Conservation (phyloP, 2,329 filamentous ascomycete genomes). For the Cryphonectria japonica region DNA sequence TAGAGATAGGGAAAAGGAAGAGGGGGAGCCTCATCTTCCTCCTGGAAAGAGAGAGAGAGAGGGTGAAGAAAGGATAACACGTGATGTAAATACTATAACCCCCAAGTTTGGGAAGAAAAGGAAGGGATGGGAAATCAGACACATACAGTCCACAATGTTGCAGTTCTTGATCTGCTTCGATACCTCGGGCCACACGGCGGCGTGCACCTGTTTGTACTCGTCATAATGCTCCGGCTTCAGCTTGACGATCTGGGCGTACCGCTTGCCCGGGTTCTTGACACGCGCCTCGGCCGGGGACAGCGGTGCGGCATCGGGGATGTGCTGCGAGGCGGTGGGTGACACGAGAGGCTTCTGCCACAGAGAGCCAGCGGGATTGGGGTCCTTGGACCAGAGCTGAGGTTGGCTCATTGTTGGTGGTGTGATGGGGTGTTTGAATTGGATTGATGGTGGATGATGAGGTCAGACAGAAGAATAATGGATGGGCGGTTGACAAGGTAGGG, state of each 20-base stretch:
- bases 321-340: slow-evolving; percentile 13
- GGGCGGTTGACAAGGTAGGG: neutral
- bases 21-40: no score
- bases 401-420: slow-evolving; percentile 29
- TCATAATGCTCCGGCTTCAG: slow-evolving; percentile 68
- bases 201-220: slow-evolving; percentile 75
- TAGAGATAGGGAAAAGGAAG: no score
- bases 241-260: slow-evolving; percentile 68
- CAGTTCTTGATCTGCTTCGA: slow-evolving; percentile 75
- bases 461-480: no score
- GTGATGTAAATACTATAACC: neutral
- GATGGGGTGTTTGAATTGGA: neutral
- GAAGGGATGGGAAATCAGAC: neutral
- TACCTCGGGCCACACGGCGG: slow-evolving; percentile 77
- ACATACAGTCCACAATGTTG: slow-evolving; percentile 73
- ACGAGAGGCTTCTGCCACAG: slow-evolving; percentile 26
- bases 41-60: no score
- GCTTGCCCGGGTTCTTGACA: slow-evolving; percentile 26
- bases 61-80: no score
- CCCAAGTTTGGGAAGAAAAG: neutral
- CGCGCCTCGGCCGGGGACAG: slow-evolving; percentile 23
- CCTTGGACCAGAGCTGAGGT: slow-evolving; percentile 33
- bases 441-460: no score
- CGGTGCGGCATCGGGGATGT: slow-evolving; percentile 22
- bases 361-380: slow-evolving; percentile 10